These are phyloP conservation scores for Russula emetica DNA, from an alignment of 768 basidiomycete species.

Conservation along the genomic window DNA sequence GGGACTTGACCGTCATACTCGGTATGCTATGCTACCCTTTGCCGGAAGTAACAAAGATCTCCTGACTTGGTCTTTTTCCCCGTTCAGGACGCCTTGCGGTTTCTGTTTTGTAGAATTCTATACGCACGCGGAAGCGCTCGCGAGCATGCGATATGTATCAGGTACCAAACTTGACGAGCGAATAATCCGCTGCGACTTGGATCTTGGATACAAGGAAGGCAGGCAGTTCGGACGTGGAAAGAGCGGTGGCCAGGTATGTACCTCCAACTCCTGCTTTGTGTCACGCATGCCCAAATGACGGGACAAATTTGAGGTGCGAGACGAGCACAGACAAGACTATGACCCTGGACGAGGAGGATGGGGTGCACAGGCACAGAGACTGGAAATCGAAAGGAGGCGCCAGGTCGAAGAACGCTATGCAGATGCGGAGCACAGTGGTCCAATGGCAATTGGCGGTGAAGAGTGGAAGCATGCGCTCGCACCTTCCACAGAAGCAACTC, in stretches of 20 bases:
- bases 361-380: constrained; percentile 79
- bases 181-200: constrained; percentile 95
- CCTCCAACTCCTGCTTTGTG: not conserved
- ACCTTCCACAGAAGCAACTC: constrained; percentile 37
- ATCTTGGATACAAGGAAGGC: constrained; percentile 94
- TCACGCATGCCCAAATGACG: not conserved
- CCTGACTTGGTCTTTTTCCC: constrained; percentile 15
- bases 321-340: constrained; percentile 96
- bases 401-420: constrained; percentile 85
- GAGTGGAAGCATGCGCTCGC: constrained; percentile 75
- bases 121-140: constrained; percentile 88
- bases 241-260: constrained; percentile 81
- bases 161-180: constrained; percentile 99
- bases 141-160: constrained; percentile 88
- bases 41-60: not conserved
- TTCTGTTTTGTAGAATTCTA: constrained; percentile 98
- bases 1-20: constrained; percentile 86
- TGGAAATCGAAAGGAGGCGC: constrained; percentile 69
- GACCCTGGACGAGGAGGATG: constrained; percentile 94
- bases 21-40: constrained; percentile 47
- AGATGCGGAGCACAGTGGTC: constrained; percentile 73
- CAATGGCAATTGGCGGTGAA: constrained; percentile 77
- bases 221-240: constrained; percentile 97
- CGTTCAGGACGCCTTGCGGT: constrained; percentile 76
- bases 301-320: constrained; percentile 52